These are phyloP conservation scores for Passalora sequoiae DNA, from an alignment of 2,329 filamentous ascomycete genomes.

Conservation along the genomic window DNA sequence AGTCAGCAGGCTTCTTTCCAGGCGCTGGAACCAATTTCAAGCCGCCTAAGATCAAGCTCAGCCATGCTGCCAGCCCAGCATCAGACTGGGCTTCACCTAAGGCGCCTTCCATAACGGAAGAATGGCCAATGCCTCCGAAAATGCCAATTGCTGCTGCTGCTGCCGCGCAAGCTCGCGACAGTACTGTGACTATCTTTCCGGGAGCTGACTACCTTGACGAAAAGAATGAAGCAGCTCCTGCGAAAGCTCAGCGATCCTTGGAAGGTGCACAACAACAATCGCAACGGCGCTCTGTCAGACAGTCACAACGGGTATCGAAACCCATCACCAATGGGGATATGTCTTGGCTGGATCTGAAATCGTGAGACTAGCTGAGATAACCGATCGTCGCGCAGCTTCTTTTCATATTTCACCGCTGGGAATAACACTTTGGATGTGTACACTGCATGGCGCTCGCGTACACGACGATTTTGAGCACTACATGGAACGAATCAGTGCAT, in stretches of 20 bases:
- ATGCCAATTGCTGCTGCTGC: constrained; percentile 1
- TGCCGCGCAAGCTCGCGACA: constrained; percentile 27
- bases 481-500: neutral
- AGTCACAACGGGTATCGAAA: constrained; percentile 42
- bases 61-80: constrained; percentile 21
- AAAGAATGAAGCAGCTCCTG: constrained; percentile 25
- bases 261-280: constrained; percentile 10
- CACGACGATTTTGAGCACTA: neutral
- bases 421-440: too few relatives aligned
- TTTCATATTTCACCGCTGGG: neutral
- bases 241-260: constrained; percentile 40
- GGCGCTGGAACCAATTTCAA: constrained; percentile 29
- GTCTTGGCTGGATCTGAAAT: constrained; percentile 70
- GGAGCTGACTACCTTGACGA: constrained; percentile 26
- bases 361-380: neutral
- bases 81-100: constrained; percentile 24
- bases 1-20: constrained; percentile 49
- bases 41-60: constrained; percentile 26
- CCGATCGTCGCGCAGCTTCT: neutral
- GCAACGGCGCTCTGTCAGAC: constrained; percentile 25
- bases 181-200: constrained; percentile 36
- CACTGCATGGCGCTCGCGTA: neutral
- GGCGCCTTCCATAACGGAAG: constrained; percentile 8
- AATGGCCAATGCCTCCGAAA: constrained; percentile 4
- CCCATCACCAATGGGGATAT: constrained; percentile 50